Base-by-base conservation (phyloP, 192 early-diverging fungal species). In the Coemansia aciculifera region DNA sequence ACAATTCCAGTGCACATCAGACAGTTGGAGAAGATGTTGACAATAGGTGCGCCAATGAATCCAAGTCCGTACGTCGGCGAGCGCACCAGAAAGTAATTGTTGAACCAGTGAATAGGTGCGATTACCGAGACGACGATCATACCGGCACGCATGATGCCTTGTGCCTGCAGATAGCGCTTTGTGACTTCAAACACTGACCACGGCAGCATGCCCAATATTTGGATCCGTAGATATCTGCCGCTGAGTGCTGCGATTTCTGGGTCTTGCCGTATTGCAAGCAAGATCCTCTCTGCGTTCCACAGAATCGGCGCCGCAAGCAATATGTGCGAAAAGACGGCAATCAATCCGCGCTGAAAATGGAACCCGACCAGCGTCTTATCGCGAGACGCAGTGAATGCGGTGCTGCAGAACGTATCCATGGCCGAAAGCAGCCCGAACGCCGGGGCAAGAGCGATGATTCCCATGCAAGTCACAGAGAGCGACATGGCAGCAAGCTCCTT, bases 131-230 rank as follows among this genome's bases (percentile, higher is more conserved):
- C 83, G 21, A 96, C 86, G 59, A 84, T 85, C 39, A 91, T 92
- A 27, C 85, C 85, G 0, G 92, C 93, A 31, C 90, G 85, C 97
- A 98, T 95, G 67, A 90, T 90, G 59, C 91, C 95, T 81, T 98
- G 96, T 0, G 90, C 89, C 70, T 96, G 93, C 23, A 97, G 81
- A 69, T 85, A 97, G 60, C 93, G 87, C 70, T 93, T 92, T 37
- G 93, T 70, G 69, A 90, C 91, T 62, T 97, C 95, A 85, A 91
- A 91, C n/a, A 87, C 83, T 71, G 97, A 75, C 76, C 84, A 89
- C 1, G 94, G 90, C 27, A 91, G 86, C 43, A 89, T 85, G 5
- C 92, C 93, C 5, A 90, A 72, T 32, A 96, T 68, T 27, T 90
- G 81, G 21, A 84, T 89, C 3, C 85, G 73, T 19, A 92, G 63